Conservation (phyloP, 2,329 filamentous ascomycete species). For the Exophiala calicioides region DNA sequence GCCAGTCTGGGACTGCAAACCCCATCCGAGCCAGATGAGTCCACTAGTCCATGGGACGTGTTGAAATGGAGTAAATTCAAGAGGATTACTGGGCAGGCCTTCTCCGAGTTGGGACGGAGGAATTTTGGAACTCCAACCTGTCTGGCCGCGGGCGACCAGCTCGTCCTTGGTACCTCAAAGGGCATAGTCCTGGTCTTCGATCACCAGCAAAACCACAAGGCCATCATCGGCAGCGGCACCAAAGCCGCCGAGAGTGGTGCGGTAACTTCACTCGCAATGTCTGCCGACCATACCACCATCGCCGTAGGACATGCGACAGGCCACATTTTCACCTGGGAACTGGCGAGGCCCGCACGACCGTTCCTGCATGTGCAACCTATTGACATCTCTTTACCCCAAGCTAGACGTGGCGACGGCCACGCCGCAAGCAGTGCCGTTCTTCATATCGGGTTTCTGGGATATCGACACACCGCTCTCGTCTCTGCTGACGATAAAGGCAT, state of each 20-base stretch:
- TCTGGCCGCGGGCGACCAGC: constrained; percentile 80
- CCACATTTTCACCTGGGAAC: constrained; percentile 96
- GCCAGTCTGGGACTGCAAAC: constrained; percentile 66
- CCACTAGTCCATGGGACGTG: constrained; percentile 90
- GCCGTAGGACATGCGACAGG: constrained; percentile 88
- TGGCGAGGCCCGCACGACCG: constrained; percentile 74
- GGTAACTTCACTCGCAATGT: constrained; percentile 83
- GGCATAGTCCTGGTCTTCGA: constrained; percentile 95
- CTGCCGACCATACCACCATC: constrained; percentile 89
- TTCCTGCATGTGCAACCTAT: constrained; percentile 85
- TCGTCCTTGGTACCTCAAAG: constrained; percentile 90
- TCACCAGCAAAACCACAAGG: constrained; percentile 92
- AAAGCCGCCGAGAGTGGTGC: constrained; percentile 92
- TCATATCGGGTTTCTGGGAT: constrained; percentile 93
- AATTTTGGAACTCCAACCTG: constrained; percentile 93
- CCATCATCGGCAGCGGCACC: constrained; percentile 89
- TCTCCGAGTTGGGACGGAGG: constrained; percentile 87
- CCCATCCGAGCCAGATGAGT: constrained; percentile 64
- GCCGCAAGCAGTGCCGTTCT: constrained; percentile 74
- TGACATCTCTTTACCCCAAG: constrained; percentile 63
- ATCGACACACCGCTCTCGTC: constrained; percentile 87
- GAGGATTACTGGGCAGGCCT: constrained; percentile 84
- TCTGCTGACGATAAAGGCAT: constrained; percentile 94
- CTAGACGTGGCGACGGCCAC: constrained; percentile 77
- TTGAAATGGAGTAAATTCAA: constrained; percentile 92